Base-by-base conservation (phyloP, 2,329 filamentous ascomycete species). In the Simplicillium sp. region DNA sequence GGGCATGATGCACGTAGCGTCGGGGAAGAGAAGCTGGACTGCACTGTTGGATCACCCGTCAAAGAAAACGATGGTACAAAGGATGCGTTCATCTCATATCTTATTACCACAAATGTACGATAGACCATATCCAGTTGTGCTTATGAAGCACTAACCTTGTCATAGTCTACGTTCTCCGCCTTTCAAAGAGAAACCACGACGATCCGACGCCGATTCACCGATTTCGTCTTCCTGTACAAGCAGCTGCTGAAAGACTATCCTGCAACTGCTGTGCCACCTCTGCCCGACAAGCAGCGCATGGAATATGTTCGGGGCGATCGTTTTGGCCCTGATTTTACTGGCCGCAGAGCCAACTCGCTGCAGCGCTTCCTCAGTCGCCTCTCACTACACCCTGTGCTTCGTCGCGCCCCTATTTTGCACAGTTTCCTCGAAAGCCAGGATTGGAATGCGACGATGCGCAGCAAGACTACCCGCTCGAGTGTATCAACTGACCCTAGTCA, bases 251-350 rank as follows among this genome's bases (percentile, higher is more conserved):
- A 81, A 58, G 89, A 96, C 60, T 97, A 87, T 54, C 87, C 88
- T 44, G 86, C 87, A 66, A 87, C 84, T 62, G 92, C 92, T 37
- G 87, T 98, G 3, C 92, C 92, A 25, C 92, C 92, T 36, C 72
- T 98, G 40, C 92, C 92, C 40, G 92, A 97, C 66, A 98, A 97
- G 72, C 90, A 97, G 71, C 94, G 94, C 65, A 95, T 98, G 86
- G 88, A 95, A 57, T 97, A 97, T 58, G 92, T 97, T 39, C 85
- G 89, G 29, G 92, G 92, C 51, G 90, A 97, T 67, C 84, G 92
- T 47, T 98, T 98, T 62, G 88, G 89, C 8, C 66, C 82, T 38
- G 92, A 97, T 64, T 98, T 98, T 60, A 98, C 88, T 29, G 73
- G 80, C 36, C 82, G 92, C 29, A 80, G 92, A 50, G 88, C 87